Evolutionary conservation across 768 basidiomycete species (phyloP), one percentile per base, ranked within the genome.

Genomic region (Leccinellum rugosiceps): DNA sequence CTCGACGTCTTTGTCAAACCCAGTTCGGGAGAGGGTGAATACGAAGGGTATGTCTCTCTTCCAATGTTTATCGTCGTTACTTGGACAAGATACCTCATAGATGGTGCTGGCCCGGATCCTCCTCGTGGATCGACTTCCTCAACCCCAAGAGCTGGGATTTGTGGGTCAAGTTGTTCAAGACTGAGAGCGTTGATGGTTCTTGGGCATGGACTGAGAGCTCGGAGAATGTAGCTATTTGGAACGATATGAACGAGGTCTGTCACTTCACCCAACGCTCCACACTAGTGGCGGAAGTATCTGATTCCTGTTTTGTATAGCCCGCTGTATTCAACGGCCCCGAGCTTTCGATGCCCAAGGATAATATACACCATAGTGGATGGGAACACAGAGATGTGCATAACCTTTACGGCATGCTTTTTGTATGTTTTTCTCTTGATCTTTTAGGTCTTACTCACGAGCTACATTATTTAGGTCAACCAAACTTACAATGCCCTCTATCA

Each of bases 301-400:
- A 26, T 2, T 6, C 44, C 25, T 34, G 57, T 54, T 43, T 53
- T 72, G 38, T 28, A n/a, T 55, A 91, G 92, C 97, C 97, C 1
- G 88, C 95, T 11, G 86, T 99, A n/a, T 99, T 99, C 78, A 96
- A 98, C 63, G 97, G 96, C 1, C 97, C 97, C 6, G 97, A 99
- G 70, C 98, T 99, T 65, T 85, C 85, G 32, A 83, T 88, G 81
- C 84, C 83, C 3, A 83, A 83, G 62, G 88, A 90, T 58, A 82
- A 81, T 48, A 78, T 97, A 44, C 95, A 98, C 67, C 77, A 93
- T 65, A 92, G 90, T 30, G 94, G 93, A 25, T 99, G 97, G 97
- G 97, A 99, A 68, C 94, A 99, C 67, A 87, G 97, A 49, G 97
- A 98, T 67, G 74, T 99, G 1, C 97, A 99, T 72, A 98, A 99